Conservation (phyloP, 2,329 filamentous ascomycete species). For the Pyricularia pennisetigena region DNA sequence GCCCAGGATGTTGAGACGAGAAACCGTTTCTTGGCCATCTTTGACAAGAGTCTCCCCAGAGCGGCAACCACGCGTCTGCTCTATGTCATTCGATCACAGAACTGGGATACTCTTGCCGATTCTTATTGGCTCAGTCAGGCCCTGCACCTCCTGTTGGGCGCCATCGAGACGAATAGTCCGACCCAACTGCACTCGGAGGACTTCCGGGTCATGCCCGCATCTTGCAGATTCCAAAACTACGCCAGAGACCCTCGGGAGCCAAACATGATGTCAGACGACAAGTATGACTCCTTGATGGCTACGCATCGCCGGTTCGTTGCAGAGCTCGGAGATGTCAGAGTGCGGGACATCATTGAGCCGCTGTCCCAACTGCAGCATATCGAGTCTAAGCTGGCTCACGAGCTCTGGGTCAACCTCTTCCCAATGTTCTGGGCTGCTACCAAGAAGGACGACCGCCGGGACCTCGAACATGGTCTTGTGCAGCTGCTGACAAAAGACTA, state of each 20-base stretch:
- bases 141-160: constrained; percentile 83
- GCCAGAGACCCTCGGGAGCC: constrained; percentile 56
- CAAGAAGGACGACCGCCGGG: constrained; percentile 75
- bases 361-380: constrained; percentile 87
- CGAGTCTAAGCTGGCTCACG: constrained; percentile 70
- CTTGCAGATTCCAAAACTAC: constrained; percentile 64
- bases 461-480: constrained; percentile 88
- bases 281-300: constrained; percentile 69
- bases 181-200: constrained; percentile 76
- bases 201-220: constrained; percentile 67
- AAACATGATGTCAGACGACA: constrained; percentile 68
- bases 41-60: constrained; percentile 89
- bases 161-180: constrained; percentile 73
- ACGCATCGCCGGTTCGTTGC: constrained; percentile 74
- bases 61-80: constrained; percentile 80
- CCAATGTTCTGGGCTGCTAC: constrained; percentile 89
- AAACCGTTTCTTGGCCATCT: constrained; percentile 92
- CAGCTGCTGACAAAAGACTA: constrained; percentile 88
- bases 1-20: constrained; percentile 95
- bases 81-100: constrained; percentile 85
- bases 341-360: constrained; percentile 82
- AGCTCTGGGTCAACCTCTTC: constrained; percentile 86
- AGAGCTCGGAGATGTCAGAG: constrained; percentile 77
- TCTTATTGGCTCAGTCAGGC: constrained; percentile 97
- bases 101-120: constrained; percentile 91